Percentiles rank a stretch among this genome's conserved stretches.
Conservation (phyloP, 495 filamentous ascomycete species). For the Friedmanniomyces endolithicus region DNA sequence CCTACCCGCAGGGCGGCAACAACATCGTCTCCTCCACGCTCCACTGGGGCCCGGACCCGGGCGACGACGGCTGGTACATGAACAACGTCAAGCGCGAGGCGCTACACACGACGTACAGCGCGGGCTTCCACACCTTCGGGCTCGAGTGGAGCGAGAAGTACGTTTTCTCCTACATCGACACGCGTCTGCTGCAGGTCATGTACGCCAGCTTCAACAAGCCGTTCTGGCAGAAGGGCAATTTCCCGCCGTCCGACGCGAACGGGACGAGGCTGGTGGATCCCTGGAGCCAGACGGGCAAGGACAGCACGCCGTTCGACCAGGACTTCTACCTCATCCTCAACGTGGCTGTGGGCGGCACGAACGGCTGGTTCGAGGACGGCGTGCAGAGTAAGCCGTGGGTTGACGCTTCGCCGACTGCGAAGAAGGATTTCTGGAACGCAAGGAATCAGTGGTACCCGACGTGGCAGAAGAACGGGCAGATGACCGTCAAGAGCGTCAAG, state of each 20-base stretch:
- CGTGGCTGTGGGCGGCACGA: slow-evolving; percentile 69
- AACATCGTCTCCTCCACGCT: slow-evolving; percentile 69
- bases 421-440: slow-evolving; percentile 61
- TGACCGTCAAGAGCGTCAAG: slow-evolving; percentile 60
- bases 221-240: slow-evolving; percentile 63
- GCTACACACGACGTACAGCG: slow-evolving; percentile 64
- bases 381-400: slow-evolving; percentile 66
- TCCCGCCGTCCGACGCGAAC: slow-evolving; percentile 54
- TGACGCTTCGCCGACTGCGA: slow-evolving; percentile 49
- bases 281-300: slow-evolving; percentile 52
- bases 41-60: slow-evolving; percentile 61
- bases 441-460: slow-evolving; percentile 59
- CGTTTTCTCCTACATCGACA: slow-evolving; percentile 76
- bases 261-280: slow-evolving; percentile 54
- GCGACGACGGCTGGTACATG: slow-evolving; percentile 59
- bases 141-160: slow-evolving; percentile 83
- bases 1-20: slow-evolving; percentile 62
- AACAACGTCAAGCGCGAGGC: slow-evolving; percentile 63
- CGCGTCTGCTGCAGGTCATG: slow-evolving; percentile 62
- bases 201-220: slow-evolving; percentile 63
- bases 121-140: slow-evolving; percentile 58
- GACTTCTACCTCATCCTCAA: slow-evolving; percentile 73
- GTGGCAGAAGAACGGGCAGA: slow-evolving; percentile 52
- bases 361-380: slow-evolving; percentile 72
- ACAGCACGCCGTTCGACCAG: slow-evolving; percentile 67